Conservation (phyloP, 768 basidiomycete genomes). For the Candolleomyces aberdarensis region DNA sequence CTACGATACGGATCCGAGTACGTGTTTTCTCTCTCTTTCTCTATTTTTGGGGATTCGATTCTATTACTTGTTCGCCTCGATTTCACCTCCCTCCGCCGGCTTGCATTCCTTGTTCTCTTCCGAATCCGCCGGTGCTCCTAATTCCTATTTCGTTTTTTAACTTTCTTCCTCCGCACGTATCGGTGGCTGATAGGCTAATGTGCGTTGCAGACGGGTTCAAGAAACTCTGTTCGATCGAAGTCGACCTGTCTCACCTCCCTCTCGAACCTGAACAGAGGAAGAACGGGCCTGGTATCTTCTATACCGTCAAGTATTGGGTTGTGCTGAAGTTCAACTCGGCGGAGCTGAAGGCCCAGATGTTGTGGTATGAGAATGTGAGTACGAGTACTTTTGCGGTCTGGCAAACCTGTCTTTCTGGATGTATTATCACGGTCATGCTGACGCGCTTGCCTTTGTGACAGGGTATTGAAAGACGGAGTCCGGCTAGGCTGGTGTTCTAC, state of each 20-base stretch:
- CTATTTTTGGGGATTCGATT: neutral
- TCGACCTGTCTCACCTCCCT: constrained; percentile 14
- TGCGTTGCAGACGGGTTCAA: constrained; percentile 3
- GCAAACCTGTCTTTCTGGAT: neutral
- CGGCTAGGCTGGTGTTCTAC: constrained; percentile 1
- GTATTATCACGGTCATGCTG: neutral
- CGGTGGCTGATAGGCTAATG: neutral
- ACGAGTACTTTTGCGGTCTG: too few species aligned
- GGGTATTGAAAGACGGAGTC: neutral
- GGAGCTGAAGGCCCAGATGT: constrained; percentile 7
- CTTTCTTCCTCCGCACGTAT: neutral
- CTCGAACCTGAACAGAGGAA: neutral
- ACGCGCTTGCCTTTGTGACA: neutral
- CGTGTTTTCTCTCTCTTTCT: neutral
- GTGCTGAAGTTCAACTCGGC: constrained; percentile 5
- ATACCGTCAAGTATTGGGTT: constrained; percentile 6
- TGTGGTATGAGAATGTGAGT: constrained; percentile 5
- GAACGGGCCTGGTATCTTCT: constrained; percentile 2
- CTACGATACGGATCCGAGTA: constrained; percentile 6
- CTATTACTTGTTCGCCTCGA: neutral
- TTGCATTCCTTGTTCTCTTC: too few species aligned
- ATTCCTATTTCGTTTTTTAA: too few species aligned
- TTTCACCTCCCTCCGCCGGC: too few species aligned
- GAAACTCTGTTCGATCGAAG: constrained; percentile 17
- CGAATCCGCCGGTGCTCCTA: too few species aligned